Evolutionary conservation across 441 rosid genomes (phyloP), one percentile per base, ranked within the genome.

Genomic region (Aleurites moluccanus): DNA sequence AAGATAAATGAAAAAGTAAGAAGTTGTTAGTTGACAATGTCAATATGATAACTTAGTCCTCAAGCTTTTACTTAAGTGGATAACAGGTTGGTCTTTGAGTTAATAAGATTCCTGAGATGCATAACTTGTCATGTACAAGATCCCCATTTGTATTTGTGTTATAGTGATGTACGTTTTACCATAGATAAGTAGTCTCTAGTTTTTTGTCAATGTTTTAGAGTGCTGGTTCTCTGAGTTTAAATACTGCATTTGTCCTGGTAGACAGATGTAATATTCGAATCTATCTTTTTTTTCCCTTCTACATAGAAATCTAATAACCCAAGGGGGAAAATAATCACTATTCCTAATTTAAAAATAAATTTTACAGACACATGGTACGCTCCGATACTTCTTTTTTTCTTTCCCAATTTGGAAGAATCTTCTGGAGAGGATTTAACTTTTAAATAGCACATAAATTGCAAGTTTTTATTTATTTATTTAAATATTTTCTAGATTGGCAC

Each of bases 1-100:
- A 30, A 20, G 27, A 7, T 47, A 30, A 72, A 45, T 40, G 35
- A 60, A 18, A 21, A 23, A 59, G 42, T 60, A 45, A 18, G 23
- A 61, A 47, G 33, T 47, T 62, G 49, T 63, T n/a, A 30, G 60
- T 62, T 62, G 75, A 21, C 20, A 62, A 62, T 38, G 63, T 20
- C 28, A 44, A 11, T 57, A n/a, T 25, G 45, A 28, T 27, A 10
- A 16, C 10, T 45, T 45, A 8, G 53, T 50, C 16, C 27, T 42
- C 45, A 4, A 27, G 57, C 11, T 70, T 70, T 56, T 18, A 21
- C 21, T 70, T 9, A 38, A 49, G 55, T 53, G 59, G 59, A 15
- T 14, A 50, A 50, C n/a, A 50, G 21, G 56, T 4, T 66, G 21
- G 65, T 21, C 55, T 40, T 1, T 11, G 23, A 20, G 18, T 25